Percentiles rank a stretch among this genome's conserved stretches.
Conservation (phyloP, 495 filamentous ascomycete species). For the Neurospora tetraspora region DNA sequence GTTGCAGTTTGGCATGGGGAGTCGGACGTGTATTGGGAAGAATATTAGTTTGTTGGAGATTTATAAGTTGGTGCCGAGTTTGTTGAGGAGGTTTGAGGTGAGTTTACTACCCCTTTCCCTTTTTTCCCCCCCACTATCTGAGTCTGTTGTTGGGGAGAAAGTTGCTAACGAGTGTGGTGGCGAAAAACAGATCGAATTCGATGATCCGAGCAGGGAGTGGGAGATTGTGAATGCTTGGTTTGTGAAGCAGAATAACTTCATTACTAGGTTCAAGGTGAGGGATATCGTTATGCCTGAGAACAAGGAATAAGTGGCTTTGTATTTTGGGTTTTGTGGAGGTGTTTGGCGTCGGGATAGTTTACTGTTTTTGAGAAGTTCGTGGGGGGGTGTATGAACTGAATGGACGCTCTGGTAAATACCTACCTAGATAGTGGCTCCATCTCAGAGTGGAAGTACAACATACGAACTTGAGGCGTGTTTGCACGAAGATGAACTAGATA, state of each 20-base stretch:
- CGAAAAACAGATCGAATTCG: conserved; percentile 38
- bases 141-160: too few relatives aligned
- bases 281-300: conserved; percentile 32
- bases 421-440: not conserved
- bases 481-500: not conserved
- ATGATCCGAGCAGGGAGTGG: conserved; percentile 52
- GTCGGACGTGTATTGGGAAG: conserved; percentile 56
- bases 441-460: not conserved
- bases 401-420: not conserved
- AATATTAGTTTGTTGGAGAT: conserved; percentile 71
- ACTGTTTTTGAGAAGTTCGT: not conserved
- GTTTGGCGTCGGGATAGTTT: not conserved
- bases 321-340: not conserved
- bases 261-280: conserved; percentile 41
- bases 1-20: conserved; percentile 53
- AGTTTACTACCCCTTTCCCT: conserved; percentile 6
- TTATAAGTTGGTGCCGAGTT: conserved; percentile 66
- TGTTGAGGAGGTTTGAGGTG: conserved; percentile 60
- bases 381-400: not conserved
- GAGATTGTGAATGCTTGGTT: conserved; percentile 65
- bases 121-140: too few relatives aligned
- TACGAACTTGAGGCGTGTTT: not conserved
- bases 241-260: conserved; percentile 57
- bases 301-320: not conserved
- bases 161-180: too few relatives aligned